Conservation (phyloP, 2,329 filamentous ascomycete genomes). For the Nannizzia gypsea region DNA sequence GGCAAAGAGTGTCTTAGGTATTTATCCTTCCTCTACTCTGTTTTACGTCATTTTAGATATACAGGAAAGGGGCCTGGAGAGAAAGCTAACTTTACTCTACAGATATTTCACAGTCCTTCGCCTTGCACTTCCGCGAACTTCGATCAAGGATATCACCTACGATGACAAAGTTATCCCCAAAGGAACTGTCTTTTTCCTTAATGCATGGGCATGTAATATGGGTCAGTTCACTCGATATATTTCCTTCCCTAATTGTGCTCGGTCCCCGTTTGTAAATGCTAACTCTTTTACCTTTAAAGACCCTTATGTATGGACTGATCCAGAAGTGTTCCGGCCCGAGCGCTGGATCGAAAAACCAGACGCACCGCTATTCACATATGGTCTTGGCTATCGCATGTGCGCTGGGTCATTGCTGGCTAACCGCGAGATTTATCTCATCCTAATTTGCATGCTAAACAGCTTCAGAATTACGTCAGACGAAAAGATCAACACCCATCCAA, state of each 20-base stretch:
- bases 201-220: conserved; percentile 59
- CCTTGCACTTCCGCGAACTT: conserved; percentile 50
- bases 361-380: conserved; percentile 53
- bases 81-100: conserved; percentile 1
- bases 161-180: conserved; percentile 48
- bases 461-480: conserved; percentile 47
- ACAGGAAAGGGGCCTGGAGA: not conserved
- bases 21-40: not conserved
- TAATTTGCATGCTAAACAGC: conserved; percentile 49
- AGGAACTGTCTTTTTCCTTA: conserved; percentile 53
- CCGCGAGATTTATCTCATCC: conserved; percentile 53
- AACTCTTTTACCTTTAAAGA: conserved; percentile 26
- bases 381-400: conserved; percentile 57
- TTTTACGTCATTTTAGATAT: not conserved
- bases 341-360: conserved; percentile 54
- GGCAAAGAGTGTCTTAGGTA: conserved; percentile 50
- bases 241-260: not conserved
- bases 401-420: conserved; percentile 52
- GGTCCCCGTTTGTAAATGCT: not conserved
- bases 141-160: conserved; percentile 49
- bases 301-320: conserved; percentile 46
- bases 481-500: conserved; percentile 47
- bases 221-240: conserved; percentile 31
- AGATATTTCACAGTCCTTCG: conserved; percentile 53
- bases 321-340: conserved; percentile 48